Conservation (phyloP, 352 stramenopile species). For the Globisporangium cystogenes region DNA sequence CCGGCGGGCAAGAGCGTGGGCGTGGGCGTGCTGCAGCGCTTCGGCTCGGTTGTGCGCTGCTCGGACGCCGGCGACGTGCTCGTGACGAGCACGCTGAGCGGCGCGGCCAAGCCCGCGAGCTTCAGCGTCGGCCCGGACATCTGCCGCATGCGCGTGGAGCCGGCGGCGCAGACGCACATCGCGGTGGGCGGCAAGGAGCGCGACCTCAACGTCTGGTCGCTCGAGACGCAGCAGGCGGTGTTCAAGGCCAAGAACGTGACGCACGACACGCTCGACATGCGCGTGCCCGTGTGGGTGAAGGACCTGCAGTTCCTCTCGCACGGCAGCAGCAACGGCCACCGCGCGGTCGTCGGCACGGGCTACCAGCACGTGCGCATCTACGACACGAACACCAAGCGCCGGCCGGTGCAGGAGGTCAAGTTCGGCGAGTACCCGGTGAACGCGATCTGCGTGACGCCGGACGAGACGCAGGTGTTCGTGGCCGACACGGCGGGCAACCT, state of each 20-base stretch:
- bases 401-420: conserved; percentile 63
- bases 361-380: conserved; percentile 83
- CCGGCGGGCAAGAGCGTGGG: conserved; percentile 28
- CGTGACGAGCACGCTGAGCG: conserved; percentile 40
- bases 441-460: conserved; percentile 60
- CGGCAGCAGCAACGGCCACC: conserved; percentile 62
- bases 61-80: conserved; percentile 47
- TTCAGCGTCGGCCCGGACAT: conserved; percentile 56
- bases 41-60: conserved; percentile 66
- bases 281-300: conserved; percentile 87
- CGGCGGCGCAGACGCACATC: conserved; percentile 42
- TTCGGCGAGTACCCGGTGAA: conserved; percentile 74
- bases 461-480: conserved; percentile 77
- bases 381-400: conserved; percentile 83
- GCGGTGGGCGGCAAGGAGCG: conserved; percentile 79
- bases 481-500: conserved; percentile 89
- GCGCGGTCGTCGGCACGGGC: conserved; percentile 67
- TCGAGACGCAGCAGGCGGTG: conserved; percentile 67
- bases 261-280: conserved; percentile 85
- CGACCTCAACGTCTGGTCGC: conserved; percentile 75
- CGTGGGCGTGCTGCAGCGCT: conserved; percentile 50
- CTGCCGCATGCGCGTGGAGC: conserved; percentile 52
- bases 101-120: conserved; percentile 25
- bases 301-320: conserved; percentile 60
- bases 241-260: conserved; percentile 87